Conservation (phyloP, 805 yeast species). For the Grigorovia transvaalensis region DNA sequence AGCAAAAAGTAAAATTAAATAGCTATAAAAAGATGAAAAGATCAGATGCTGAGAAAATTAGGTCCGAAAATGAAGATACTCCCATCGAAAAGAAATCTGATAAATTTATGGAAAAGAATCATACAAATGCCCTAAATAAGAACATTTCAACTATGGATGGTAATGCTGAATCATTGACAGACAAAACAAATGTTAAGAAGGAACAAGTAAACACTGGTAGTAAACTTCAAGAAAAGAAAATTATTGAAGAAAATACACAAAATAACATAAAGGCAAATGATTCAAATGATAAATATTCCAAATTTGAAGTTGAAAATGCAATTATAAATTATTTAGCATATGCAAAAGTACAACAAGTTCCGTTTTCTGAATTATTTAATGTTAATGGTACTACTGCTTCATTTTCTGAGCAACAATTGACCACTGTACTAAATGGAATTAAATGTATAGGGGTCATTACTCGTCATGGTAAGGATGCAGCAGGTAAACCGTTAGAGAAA, state of each 20-base stretch:
- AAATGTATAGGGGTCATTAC: constrained; percentile 69
- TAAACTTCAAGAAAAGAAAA: no score
- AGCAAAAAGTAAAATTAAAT: no score
- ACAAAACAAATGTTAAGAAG: no score
- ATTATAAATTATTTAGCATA: constrained; percentile 81
- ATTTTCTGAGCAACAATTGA: constrained; percentile 36
- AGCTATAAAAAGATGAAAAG: no score
- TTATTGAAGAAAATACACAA: background rate
- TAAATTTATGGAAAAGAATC: no score
- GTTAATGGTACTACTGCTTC: constrained; percentile 46
- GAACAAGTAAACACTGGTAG: background rate
- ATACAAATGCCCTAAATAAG: no score
- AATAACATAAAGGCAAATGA: background rate
- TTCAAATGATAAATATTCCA: background rate
- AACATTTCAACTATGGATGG: no score
- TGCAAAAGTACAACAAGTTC: constrained; percentile 79
- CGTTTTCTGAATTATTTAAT: constrained; percentile 58
- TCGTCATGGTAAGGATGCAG: constrained; percentile 90
- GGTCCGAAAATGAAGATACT: no score
- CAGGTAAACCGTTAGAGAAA: constrained; percentile 88
- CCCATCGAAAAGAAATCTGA: no score
- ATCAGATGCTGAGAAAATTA: no score
- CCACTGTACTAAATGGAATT: constrained; percentile 34
- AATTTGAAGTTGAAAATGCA: constrained; percentile 45
- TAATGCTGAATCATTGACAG: no score